phyloP scores from a whole-genome alignment of 2,329 filamentous ascomycete genomes.

The Drechslerella stenobrocha region DNA sequence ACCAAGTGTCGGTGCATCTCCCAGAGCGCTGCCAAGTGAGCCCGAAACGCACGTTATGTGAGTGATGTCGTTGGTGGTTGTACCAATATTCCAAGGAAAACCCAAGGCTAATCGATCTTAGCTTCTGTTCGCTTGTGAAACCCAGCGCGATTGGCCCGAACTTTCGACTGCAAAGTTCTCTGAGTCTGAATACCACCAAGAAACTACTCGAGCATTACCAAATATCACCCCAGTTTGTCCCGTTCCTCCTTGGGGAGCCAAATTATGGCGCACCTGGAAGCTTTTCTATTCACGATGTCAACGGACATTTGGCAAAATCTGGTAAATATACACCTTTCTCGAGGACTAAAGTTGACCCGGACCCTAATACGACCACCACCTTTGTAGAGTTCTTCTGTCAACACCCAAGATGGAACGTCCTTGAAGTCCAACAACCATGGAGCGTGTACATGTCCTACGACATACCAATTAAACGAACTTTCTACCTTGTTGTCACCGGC shows the following conservation, averaged over 20 bases:
- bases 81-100: neutral
- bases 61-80: neutral
- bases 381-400: constrained; percentile 18
- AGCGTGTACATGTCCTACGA: constrained; percentile 24
- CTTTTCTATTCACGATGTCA: constrained; percentile 4
- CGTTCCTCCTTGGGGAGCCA: constrained; percentile 9
- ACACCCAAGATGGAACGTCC: constrained; percentile 21
- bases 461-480: neutral
- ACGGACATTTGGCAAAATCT: neutral
- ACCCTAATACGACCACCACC: too few species aligned
- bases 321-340: constrained; percentile 3
- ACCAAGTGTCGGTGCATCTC: too few species aligned
- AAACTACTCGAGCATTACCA: constrained; percentile 5
- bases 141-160: neutral
- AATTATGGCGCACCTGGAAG: constrained; percentile 9
- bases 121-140: constrained; percentile 7
- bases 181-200: neutral
- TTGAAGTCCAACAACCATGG: constrained; percentile 14
- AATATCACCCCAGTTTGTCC: constrained; percentile 11
- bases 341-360: too few species aligned
- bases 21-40: neutral
- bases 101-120: neutral
- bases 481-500: constrained; percentile 14
- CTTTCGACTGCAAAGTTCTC: constrained; percentile 12
- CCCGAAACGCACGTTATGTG: constrained; percentile 10